Evolutionary conservation across 2,329 filamentous ascomycete species (phyloP).

Genomic region (Tolypocladium guangdongense): DNA sequence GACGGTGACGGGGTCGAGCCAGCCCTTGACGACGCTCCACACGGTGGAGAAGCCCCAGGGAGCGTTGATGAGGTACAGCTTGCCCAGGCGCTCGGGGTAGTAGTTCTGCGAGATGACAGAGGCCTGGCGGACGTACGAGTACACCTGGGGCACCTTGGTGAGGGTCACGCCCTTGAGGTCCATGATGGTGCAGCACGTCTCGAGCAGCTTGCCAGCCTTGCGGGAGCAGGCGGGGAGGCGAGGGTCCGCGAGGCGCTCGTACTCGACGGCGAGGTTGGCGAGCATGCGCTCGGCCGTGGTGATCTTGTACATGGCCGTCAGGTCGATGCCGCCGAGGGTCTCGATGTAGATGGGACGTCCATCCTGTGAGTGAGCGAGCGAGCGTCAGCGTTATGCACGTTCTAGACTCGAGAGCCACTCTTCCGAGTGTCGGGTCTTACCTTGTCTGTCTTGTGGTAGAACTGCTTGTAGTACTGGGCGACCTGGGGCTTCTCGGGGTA

Average conservation of each 20-base stretch:
- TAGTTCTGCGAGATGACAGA: conserved; percentile 94
- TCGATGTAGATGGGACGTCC: conserved; percentile 96
- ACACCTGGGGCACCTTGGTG: conserved; percentile 70
- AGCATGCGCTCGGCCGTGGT: conserved; percentile 90
- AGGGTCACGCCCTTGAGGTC: conserved; percentile 92
- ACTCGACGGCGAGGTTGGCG: conserved; percentile 91
- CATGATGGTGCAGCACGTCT: conserved; percentile 98
- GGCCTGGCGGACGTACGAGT: conserved; percentile 75
- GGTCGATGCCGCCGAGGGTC: conserved; percentile 85
- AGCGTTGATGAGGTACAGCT: conserved; percentile 95
- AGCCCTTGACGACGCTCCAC: conserved; percentile 81
- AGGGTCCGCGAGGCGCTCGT: conserved; percentile 90
- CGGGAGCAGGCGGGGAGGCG: conserved; percentile 91
- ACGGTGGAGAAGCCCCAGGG: conserved; percentile 88
- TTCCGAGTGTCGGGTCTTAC: conserved; percentile 22
- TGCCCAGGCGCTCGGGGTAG: conserved; percentile 94
- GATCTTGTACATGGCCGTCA: conserved; percentile 84
- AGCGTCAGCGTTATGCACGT: neutral
- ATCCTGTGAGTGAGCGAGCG: conserved; percentile 46
- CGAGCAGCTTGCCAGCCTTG: conserved; percentile 78
- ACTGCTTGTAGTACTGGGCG: conserved; percentile 91
- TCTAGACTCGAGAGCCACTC: neutral
- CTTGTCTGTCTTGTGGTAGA: conserved; percentile 96
- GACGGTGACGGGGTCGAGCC: conserved; percentile 93
- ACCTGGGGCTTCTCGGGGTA: conserved; percentile 79